These are phyloP conservation scores for Colletotrichum scovillei DNA, from an alignment of 2,329 filamentous ascomycete species.

Conservation along the genomic window DNA sequence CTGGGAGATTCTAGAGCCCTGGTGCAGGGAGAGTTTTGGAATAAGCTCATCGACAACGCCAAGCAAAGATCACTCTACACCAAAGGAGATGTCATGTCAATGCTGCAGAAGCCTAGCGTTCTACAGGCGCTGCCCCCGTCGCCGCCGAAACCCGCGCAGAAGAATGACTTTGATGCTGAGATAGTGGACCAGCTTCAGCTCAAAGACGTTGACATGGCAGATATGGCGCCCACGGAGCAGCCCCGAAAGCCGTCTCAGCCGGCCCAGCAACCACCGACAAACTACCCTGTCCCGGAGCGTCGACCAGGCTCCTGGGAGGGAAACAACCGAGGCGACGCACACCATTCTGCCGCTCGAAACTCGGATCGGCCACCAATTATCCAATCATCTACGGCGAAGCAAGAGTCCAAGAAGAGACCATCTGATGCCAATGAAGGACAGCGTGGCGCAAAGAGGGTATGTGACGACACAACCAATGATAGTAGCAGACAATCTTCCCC, in stretches of 20 bases:
- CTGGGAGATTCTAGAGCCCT: conserved; percentile 91
- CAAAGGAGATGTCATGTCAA: conserved; percentile 66
- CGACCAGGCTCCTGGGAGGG: conserved; percentile 13
- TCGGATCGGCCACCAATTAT: conserved; percentile 49
- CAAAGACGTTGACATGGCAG: conserved; percentile 35
- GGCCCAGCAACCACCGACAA: conserved; percentile 4
- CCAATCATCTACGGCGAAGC: conserved; percentile 46
- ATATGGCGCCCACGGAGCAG: conserved; percentile 6
- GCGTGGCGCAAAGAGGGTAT: conserved; percentile 54
- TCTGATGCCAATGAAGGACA: conserved; percentile 51
- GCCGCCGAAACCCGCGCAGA: conserved; percentile 42
- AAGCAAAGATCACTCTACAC: conserved; percentile 81
- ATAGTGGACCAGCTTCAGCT: background rate
- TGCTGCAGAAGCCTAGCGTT: conserved; percentile 59
- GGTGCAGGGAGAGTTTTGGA: conserved; percentile 91
- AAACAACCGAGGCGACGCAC: conserved; percentile 39
- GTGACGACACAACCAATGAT: conserved; percentile 38
- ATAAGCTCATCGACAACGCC: conserved; percentile 85
- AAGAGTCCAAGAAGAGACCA: conserved; percentile 53
- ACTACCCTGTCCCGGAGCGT: conserved; percentile 6
- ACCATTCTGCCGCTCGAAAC: conserved; percentile 25
- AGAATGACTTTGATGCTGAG: conserved; percentile 22
- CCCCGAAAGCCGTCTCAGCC: background rate
- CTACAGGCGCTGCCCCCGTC: conserved; percentile 5
- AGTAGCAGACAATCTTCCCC: background rate